These are phyloP conservation scores for Cryptococcus neoformans DNA, from an alignment of 1,284 basidiomycete species.

Conservation along the genomic window DNA sequence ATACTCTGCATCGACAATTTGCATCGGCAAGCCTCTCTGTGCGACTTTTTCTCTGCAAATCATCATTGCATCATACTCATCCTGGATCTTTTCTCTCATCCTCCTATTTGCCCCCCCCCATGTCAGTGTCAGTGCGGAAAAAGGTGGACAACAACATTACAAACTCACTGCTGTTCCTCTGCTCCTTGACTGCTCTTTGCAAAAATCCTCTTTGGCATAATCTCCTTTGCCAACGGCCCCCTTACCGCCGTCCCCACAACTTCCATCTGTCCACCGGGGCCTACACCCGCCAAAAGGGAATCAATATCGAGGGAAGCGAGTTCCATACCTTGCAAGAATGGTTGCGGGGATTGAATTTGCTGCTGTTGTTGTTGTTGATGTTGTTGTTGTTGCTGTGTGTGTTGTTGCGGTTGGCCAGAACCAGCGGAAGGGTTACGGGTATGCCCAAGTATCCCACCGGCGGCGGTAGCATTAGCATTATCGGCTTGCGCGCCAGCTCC, in stretches of 20 bases:
- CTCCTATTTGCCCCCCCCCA: slow-evolving; percentile 52
- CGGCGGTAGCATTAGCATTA: background rate
- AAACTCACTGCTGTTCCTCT: slow-evolving; percentile 75
- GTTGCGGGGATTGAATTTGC: too few relatives aligned
- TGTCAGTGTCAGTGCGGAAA: background rate
- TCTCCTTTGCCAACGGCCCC: slow-evolving; percentile 63
- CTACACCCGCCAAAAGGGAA: slow-evolving; percentile 36
- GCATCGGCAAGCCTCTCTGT: slow-evolving; percentile 93
- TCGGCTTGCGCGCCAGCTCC: slow-evolving; percentile 22
- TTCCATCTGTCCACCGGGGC: slow-evolving; percentile 41
- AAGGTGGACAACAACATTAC: slow-evolving; percentile 3
- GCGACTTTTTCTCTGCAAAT: slow-evolving; percentile 87
- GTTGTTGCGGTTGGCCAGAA: background rate
- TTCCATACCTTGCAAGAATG: slow-evolving; percentile 24
- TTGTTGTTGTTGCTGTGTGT: background rate
- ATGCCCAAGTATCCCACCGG: background rate
- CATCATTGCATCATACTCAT: slow-evolving; percentile 88
- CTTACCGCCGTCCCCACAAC: slow-evolving; percentile 29
- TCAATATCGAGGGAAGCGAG: slow-evolving; percentile 38
- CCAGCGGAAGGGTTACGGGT: slow-evolving; percentile 1
- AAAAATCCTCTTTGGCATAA: slow-evolving; percentile 95
- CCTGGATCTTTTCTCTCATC: slow-evolving; percentile 74
- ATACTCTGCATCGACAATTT: slow-evolving; percentile 96
- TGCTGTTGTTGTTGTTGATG: background rate
- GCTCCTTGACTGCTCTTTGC: slow-evolving; percentile 69